These are phyloP conservation scores for Backusella westeae DNA, from an alignment of 192 early-diverging fungal species.

Conservation along the genomic window DNA sequence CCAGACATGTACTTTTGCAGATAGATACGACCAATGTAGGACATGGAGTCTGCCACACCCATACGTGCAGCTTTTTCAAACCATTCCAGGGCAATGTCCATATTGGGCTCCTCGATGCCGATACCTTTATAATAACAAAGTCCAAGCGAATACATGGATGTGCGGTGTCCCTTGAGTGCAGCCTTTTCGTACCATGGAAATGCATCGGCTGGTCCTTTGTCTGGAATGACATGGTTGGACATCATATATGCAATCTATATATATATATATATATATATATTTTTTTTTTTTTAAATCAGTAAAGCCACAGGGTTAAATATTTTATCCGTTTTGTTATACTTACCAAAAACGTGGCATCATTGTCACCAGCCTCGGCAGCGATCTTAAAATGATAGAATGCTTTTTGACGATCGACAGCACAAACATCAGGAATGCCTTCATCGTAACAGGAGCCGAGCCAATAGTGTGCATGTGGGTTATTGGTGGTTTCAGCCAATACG, in stretches of 20 bases:
- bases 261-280: no score
- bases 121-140: constrained; percentile 33
- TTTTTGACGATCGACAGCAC: constrained; percentile 20
- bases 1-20: neutral
- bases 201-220: constrained; percentile 27
- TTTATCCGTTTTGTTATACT: neutral
- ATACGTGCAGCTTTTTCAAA: constrained; percentile 31
- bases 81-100: constrained; percentile 24
- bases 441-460: constrained; percentile 38
- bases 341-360: constrained; percentile 33
- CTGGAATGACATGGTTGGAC: constrained; percentile 29
- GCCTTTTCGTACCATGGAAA: constrained; percentile 42
- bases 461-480: constrained; percentile 25
- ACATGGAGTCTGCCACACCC: constrained; percentile 23
- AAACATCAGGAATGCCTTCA: constrained; percentile 28
- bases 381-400: constrained; percentile 32
- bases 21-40: constrained; percentile 24
- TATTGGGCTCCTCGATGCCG: constrained; percentile 11
- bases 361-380: constrained; percentile 28
- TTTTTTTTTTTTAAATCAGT: neutral
- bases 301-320: neutral
- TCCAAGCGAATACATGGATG: constrained; percentile 33
- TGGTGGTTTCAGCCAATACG: neutral
- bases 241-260: constrained; percentile 38
- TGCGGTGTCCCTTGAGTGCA: constrained; percentile 26